phyloP scores from a whole-genome alignment of 23 red algal species.

The Chondrus crispus region DNA sequence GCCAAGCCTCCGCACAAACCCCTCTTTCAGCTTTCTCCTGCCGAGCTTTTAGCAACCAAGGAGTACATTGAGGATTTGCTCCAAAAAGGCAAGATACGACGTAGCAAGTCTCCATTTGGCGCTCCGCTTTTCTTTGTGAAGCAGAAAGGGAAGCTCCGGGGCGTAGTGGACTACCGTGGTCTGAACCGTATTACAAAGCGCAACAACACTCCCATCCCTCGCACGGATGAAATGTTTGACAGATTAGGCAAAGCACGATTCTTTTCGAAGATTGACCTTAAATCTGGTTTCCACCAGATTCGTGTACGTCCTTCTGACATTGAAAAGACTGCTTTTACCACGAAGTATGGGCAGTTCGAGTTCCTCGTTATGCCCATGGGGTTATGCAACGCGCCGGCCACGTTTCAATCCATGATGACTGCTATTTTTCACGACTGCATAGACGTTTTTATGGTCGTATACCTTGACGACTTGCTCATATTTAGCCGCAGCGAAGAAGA shows the following conservation, averaged over 20 bases:
- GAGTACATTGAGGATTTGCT: not conserved
- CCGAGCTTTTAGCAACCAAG: not conserved
- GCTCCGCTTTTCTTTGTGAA: not conserved
- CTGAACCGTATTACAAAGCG: not conserved
- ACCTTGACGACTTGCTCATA: not conserved
- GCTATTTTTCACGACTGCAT: not conserved
- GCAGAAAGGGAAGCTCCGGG: not conserved
- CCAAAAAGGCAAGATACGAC: not conserved
- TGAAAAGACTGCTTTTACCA: not conserved
- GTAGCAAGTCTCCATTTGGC: not conserved
- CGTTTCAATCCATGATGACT: not conserved
- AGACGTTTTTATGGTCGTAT: not conserved
- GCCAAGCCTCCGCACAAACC: not conserved
- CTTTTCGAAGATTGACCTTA: not conserved
- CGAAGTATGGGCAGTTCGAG: not conserved
- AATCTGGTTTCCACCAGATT: not conserved
- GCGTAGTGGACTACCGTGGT: not conserved
- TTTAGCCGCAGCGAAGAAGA: not conserved
- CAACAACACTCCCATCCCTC: not conserved
- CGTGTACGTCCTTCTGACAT: not conserved
- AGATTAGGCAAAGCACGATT: not conserved
- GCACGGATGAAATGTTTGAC: constrained; percentile 8
- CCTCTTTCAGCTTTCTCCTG: not conserved
- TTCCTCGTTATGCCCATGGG: not conserved
- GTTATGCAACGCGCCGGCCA: not conserved